Conservation (phyloP, 2,329 filamentous ascomycete genomes). For the Fonsecaea multimorphosa region DNA sequence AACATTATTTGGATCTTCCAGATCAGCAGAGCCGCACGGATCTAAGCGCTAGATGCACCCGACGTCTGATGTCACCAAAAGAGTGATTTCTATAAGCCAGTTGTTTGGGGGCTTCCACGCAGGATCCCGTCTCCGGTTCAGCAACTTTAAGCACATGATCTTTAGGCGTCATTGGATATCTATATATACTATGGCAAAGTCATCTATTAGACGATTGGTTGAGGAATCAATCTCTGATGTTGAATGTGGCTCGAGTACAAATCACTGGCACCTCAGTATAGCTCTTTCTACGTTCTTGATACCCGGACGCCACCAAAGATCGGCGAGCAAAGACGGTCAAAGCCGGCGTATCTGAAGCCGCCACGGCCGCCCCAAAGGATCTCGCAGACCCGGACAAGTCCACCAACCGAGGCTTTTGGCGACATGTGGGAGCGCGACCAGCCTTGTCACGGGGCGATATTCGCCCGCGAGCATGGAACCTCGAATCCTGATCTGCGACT, state of each 20-base stretch:
- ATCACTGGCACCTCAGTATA: neutral
- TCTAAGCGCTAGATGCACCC: neutral
- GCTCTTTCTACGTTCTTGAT: neutral
- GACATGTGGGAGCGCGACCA: neutral
- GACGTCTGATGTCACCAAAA: neutral
- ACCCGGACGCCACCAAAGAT: neutral
- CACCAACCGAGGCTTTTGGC: neutral
- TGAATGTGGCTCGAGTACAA: neutral
- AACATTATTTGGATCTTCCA: conserved; percentile 9
- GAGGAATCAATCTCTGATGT: neutral
- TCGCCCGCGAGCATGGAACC: neutral
- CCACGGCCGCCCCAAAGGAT: too few relatives aligned
- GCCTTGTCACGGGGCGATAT: neutral
- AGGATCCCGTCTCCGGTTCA: neutral
- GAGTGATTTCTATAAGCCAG: neutral
- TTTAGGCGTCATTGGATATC: neutral
- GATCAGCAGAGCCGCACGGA: neutral
- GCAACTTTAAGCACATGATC: neutral
- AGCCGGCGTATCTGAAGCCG: neutral
- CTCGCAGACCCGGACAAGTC: neutral
- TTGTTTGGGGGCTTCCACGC: neutral
- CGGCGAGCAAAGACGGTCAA: neutral
- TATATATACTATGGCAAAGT: neutral
- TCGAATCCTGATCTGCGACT: neutral
- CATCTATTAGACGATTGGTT: neutral